These are phyloP conservation scores for Teunomyces stri DNA, from an alignment of 805 yeast species.

Conservation along the genomic window DNA sequence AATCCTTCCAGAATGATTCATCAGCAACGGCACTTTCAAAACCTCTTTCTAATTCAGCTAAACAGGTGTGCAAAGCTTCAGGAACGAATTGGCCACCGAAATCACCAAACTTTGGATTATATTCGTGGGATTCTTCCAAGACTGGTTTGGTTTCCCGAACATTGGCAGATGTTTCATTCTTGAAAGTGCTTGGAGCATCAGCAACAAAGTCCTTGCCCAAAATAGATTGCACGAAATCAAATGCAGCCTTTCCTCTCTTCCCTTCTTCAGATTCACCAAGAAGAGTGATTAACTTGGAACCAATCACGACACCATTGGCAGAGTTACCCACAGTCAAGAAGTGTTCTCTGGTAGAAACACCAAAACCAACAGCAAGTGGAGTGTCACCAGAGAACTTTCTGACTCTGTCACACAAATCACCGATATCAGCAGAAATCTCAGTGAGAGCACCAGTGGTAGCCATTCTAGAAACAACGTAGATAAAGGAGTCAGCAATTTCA, in stretches of 20 bases:
- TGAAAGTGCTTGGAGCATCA: constrained; percentile 26
- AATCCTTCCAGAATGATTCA: constrained; percentile 91
- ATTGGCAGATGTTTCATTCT: constrained; percentile 9
- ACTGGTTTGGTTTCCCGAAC: constrained; percentile 34
- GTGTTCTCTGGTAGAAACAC: constrained; percentile 93
- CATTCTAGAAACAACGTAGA: constrained; percentile 96
- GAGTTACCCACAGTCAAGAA: constrained; percentile 70
- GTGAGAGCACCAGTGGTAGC: constrained; percentile 92
- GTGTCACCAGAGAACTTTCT: constrained; percentile 65
- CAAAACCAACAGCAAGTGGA: constrained; percentile 92
- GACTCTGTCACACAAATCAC: constrained; percentile 69
- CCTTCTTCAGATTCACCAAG: constrained; percentile 64
- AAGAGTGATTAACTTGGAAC: constrained; percentile 75
- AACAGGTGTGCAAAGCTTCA: constrained; percentile 89
- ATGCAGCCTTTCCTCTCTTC: constrained; percentile 60
- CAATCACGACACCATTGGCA: constrained; percentile 96
- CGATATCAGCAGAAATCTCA: constrained; percentile 59
- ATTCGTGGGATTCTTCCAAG: constrained; percentile 60
- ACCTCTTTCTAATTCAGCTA: constrained; percentile 82
- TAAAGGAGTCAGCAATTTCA: constrained; percentile 88
- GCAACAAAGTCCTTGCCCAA: constrained; percentile 51
- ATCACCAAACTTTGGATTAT: constrained; percentile 80
- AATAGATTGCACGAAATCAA: constrained; percentile 65
- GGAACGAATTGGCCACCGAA: constrained; percentile 99
- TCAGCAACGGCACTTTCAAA: constrained; percentile 88